Evolutionary conservation across 2,329 filamentous ascomycete genomes (phyloP), one percentile per base, ranked within the genome.

Genomic region (Colletotrichum sp.): DNA sequence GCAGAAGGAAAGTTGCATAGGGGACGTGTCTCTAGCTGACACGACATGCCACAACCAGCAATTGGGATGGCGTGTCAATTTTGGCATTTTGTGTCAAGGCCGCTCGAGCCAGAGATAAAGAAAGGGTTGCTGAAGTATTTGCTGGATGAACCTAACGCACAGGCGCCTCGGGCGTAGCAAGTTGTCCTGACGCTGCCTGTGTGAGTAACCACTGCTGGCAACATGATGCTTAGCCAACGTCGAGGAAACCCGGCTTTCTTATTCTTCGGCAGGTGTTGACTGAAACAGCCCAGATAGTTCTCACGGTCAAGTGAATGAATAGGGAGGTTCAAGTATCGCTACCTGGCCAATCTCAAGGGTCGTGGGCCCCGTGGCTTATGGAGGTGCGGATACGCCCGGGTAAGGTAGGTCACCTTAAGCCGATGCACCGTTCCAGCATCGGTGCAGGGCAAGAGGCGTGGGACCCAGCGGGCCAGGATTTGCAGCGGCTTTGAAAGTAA

Each of bases 381-480:
- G 64, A 69, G 64, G 44, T 69, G 57, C 70, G 57, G 73, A 76
- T 76, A 49, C 70, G 49, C 73, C 70, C 64, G 70, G 28, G 44
- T 62, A 65, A 70, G 21, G 39, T 55, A 65, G 30, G 55, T 49
- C 70, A 69, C 64, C 69, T 49, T 49, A 32, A n/a, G 69, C 55
- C 26, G 63, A 49, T 71, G 60, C 59, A 65, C 59, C 30, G 21
- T 55, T 63, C 57, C 34, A 59, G 52, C 52, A 32, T 32, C 44
- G 15, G 52, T 24, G 15, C 44, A 55, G 28, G 67, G 49, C 30
- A 30, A 30, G 57, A 39, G 44, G 59, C 44, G 68, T 71, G 67
- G 72, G 49, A 24, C 59, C n/a, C 8, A 18, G 44, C 34, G n/a
- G 30, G 4, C 26, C 32, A 39, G 69, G 30, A 49, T 52, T 52